Conservation (phyloP, 331 rosid genomes). For the Dryas integrifolia region DNA sequence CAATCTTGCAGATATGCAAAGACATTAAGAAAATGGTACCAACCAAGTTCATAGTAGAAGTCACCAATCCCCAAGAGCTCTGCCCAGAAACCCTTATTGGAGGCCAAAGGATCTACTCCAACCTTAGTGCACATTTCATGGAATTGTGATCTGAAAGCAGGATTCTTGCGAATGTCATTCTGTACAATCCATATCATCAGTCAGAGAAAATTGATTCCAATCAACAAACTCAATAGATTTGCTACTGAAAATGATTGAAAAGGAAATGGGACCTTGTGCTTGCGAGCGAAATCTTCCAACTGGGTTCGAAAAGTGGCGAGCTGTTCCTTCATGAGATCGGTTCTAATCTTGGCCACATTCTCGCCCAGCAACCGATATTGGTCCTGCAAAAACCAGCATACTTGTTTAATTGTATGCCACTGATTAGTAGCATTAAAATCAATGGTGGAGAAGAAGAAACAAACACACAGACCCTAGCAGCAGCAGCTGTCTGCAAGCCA, state of each 20-base stretch:
- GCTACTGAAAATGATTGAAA: not conserved
- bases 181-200: constrained; percentile 28
- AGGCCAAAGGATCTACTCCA: constrained; percentile 97
- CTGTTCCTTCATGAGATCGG: constrained; percentile 88
- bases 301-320: constrained; percentile 78
- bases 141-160: constrained; percentile 92
- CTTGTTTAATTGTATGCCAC: not conserved
- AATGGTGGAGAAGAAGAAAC: not conserved
- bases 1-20: not conserved
- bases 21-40: constrained; percentile 38
- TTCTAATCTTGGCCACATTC: constrained; percentile 84
- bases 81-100: constrained; percentile 98
- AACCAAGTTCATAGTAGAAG: constrained; percentile 94
- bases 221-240: not conserved
- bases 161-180: constrained; percentile 95
- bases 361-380: constrained; percentile 76
- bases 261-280: constrained; percentile 59
- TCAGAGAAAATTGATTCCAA: not conserved
- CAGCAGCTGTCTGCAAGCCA: constrained; percentile 75
- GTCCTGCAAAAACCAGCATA: constrained; percentile 36
- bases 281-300: constrained; percentile 87
- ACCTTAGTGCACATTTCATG: constrained; percentile 97
- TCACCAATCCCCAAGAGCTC: constrained; percentile 96
- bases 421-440: not conserved
- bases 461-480: constrained; percentile 54